Conservation (phyloP, 345 rosid species). For the Euphorbia peplus region DNA sequence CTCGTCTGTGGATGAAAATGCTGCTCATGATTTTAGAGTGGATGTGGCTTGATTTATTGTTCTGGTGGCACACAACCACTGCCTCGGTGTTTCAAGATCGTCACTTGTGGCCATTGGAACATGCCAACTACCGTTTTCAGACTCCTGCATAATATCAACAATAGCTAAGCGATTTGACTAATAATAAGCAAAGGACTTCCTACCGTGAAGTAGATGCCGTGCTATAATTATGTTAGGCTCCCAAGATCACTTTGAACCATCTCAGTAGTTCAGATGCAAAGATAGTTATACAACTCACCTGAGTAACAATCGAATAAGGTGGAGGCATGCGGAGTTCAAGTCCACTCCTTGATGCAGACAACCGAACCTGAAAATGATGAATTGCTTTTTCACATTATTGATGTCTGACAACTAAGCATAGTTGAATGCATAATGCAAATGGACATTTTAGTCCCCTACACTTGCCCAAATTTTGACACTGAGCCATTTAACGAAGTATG, state of each 20-base stretch:
- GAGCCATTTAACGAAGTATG: too few species aligned
- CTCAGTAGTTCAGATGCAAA: neutral
- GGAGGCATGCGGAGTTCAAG: constrained; percentile 78
- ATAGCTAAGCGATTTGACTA: neutral
- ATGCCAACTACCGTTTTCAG: constrained; percentile 88
- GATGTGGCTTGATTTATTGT: constrained; percentile 8
- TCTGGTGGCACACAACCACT: constrained; percentile 74
- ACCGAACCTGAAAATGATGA: constrained; percentile 56
- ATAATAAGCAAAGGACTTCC: neutral
- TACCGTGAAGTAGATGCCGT: neutral
- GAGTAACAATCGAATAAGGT: constrained; percentile 88
- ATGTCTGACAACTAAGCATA: too few species aligned
- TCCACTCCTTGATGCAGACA: constrained; percentile 48
- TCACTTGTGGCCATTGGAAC: constrained; percentile 61
- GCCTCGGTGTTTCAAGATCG: constrained; percentile 63
- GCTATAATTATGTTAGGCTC: neutral
- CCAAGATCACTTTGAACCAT: neutral
- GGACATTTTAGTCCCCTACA: too few species aligned
- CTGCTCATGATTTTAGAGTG: neutral
- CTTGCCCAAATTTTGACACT: too few species aligned
- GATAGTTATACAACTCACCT: constrained; percentile 38
- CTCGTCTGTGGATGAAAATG: neutral
- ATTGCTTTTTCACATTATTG: neutral
- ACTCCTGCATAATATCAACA: constrained; percentile 53
- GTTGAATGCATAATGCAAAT: too few species aligned